Conservation (phyloP, 2,329 filamentous ascomycete species). For the Colletotrichum sp. region DNA sequence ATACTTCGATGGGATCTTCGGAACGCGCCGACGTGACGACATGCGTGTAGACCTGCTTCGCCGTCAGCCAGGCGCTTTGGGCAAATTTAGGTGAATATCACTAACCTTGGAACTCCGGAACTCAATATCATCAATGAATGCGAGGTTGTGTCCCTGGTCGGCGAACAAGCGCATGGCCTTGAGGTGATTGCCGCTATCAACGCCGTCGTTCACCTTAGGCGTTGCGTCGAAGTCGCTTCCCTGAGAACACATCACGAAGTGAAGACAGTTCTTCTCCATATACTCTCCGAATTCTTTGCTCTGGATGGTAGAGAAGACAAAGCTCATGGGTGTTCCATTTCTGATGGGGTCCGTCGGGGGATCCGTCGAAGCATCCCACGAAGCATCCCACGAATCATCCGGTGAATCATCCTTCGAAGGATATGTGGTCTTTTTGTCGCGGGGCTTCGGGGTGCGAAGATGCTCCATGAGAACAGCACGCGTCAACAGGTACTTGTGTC, state of each 20-base stretch:
- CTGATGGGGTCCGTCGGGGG: slow-evolving; percentile 49
- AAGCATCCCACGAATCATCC: too few species aligned
- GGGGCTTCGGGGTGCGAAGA: slow-evolving; percentile 35
- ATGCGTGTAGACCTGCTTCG: not conserved
- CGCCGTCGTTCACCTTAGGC: not conserved
- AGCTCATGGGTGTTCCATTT: slow-evolving; percentile 29
- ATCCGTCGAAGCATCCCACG: not conserved
- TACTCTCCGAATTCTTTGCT: slow-evolving; percentile 56
- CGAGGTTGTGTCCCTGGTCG: slow-evolving; percentile 61
- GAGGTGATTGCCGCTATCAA: slow-evolving; percentile 27
- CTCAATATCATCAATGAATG: slow-evolving; percentile 66
- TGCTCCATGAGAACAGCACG: slow-evolving; percentile 69
- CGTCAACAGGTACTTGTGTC: slow-evolving; percentile 63
- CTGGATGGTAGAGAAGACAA: not conserved
- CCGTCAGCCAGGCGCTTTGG: not conserved
- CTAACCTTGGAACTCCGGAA: slow-evolving; percentile 67
- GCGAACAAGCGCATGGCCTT: slow-evolving; percentile 61
- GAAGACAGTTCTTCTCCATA: slow-evolving; percentile 55
- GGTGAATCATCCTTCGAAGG: not conserved
- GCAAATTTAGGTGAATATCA: not conserved
- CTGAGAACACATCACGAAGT: slow-evolving; percentile 62
- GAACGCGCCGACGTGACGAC: not conserved
- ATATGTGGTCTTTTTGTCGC: not conserved
- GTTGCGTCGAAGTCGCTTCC: not conserved
- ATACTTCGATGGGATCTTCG: not conserved